Evolutionary conservation across 2,329 filamentous ascomycete genomes (phyloP), one percentile per base, ranked within the genome.

Genomic region (Leptographium flavum): DNA sequence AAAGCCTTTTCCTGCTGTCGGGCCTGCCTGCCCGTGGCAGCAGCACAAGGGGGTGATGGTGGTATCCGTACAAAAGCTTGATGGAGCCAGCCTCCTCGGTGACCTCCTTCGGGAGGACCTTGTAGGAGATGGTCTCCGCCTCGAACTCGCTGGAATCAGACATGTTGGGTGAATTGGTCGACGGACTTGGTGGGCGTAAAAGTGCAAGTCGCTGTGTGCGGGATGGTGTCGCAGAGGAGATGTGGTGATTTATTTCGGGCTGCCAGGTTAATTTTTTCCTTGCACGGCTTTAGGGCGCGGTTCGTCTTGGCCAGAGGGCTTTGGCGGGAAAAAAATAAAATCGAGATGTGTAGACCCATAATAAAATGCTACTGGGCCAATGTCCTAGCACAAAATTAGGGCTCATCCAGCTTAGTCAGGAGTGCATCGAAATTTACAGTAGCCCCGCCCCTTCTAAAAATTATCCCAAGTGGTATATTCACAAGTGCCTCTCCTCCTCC

Each of bases 141-240:
- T 94, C 87, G 71, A 94, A 83, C 76, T 94, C 88, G 75, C 83
- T 87, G 72, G 70, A 73, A 73, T 94, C 87, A 83, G 87, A 94
- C 87, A 94, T 94, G 70, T 84, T 71, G 69, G 60, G 62, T 32
- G 57, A 58, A 53, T 48, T 57, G 53, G 55, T 42, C 39, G 28
- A 42, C 39, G 39, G 39, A 42, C 39, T 42, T 22, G 39, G 31
- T 9, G 38, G 25, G 19, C 54, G 55, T n/a, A n/a, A 52, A 54
- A 48, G 49, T 50, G 15, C 17, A 19, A 30, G 31, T 22, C n/a
- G 15, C n/a, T 39, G n/a, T 23, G 37, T 40, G 43, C 37, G 37
- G 22, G 37, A 35, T 37, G 43, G 43, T 37, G 43, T 45, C 43
- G 43, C 37, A n/a, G 43, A 45, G 36, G 31, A 28, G 41, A 36